Percentiles rank a stretch among this genome's conserved stretches.
These are phyloP conservation scores for Cladosporium cucumerinum DNA, from an alignment of 2,329 filamentous ascomycete species.

Conservation along the genomic window DNA sequence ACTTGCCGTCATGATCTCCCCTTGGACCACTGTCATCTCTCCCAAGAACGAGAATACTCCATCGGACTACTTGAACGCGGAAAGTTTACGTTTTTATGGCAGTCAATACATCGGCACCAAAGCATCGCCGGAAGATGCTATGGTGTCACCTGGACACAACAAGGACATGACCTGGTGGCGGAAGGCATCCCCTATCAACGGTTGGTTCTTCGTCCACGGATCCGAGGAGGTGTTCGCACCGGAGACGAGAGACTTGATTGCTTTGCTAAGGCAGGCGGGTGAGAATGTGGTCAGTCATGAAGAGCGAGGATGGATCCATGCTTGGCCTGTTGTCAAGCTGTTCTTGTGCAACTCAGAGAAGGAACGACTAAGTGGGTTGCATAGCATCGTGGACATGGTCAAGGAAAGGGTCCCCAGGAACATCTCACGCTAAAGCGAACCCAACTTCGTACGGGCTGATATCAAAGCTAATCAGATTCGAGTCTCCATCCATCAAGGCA, in stretches of 20 bases:
- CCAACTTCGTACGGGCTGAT: neutral
- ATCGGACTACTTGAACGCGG: slow-evolving; percentile 71
- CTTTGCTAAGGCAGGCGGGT: slow-evolving; percentile 52
- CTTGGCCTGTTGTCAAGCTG: slow-evolving; percentile 71
- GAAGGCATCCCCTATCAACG: slow-evolving; percentile 61
- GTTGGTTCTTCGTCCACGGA: slow-evolving; percentile 69
- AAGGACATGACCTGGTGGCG: slow-evolving; percentile 64
- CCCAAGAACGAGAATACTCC: slow-evolving; percentile 63
- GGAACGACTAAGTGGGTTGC: slow-evolving; percentile 47
- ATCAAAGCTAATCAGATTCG: neutral
- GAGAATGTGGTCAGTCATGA: slow-evolving; percentile 56
- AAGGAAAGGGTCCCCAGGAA: slow-evolving; percentile 25
- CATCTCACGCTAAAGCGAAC: neutral
- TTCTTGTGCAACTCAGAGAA: slow-evolving; percentile 51
- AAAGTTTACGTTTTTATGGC: slow-evolving; percentile 66
- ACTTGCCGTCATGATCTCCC: slow-evolving; percentile 71
- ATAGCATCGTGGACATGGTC: slow-evolving; percentile 41
- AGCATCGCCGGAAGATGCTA: slow-evolving; percentile 50
- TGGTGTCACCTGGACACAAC: slow-evolving; percentile 69
- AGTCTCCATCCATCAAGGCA: neutral
- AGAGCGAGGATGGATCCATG: slow-evolving; percentile 69
- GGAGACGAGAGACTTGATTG: slow-evolving; percentile 62
- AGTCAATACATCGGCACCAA: slow-evolving; percentile 61
- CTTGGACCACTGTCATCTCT: slow-evolving; percentile 74
- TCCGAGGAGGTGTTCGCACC: slow-evolving; percentile 73